Base-by-base conservation (phyloP, 2,329 filamentous ascomycete species). In the Ascochyta rabiei region DNA sequence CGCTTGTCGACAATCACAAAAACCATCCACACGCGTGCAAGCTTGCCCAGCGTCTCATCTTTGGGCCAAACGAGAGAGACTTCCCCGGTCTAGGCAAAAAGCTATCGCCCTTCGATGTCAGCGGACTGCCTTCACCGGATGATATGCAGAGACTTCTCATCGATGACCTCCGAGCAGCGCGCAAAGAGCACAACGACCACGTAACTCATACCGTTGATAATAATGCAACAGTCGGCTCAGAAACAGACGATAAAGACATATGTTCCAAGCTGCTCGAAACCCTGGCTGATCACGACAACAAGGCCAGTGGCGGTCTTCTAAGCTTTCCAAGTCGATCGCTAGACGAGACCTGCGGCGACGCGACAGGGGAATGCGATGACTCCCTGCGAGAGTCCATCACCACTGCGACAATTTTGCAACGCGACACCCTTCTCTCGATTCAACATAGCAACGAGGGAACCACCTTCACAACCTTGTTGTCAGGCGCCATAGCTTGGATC, bases 361-460 rank as follows among this genome's bases (percentile, higher is more conserved):
- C 26, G 2, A 48, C 48, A 16, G 44, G 46, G 13, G 13, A 38
- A 13, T 40, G 48, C 9, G 45, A 48, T 0, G 39, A 59, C 10
- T 9, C 43, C 4, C 40, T 66, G 8, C 39, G 24, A 10, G 40
- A 56, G 23, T 40, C 50, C 7, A 38, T 33, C n/a, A 57, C 40
- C 19, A 43, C 26, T 0, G 57, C 48, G 12, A 50, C 28, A 4
- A 38, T 68, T 1, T 8, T 67, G 9, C 49, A 60, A 1, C 15
- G 21, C 19, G 39, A 57, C 26, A 49, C 44, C 4, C 43, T 59
- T 1, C 15, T 62, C 1, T 16, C 48, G 1, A 48, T 68, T 6
- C 53, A 67, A 18, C 62, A 66, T 42, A 59, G 49, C 34, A 64
- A 60, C 18, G 67, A 66, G 34, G 48, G 59, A 9, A 58, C 33